Base-by-base conservation (phyloP, 192 early-diverging fungal species). In the Coemansia sp. region DNA sequence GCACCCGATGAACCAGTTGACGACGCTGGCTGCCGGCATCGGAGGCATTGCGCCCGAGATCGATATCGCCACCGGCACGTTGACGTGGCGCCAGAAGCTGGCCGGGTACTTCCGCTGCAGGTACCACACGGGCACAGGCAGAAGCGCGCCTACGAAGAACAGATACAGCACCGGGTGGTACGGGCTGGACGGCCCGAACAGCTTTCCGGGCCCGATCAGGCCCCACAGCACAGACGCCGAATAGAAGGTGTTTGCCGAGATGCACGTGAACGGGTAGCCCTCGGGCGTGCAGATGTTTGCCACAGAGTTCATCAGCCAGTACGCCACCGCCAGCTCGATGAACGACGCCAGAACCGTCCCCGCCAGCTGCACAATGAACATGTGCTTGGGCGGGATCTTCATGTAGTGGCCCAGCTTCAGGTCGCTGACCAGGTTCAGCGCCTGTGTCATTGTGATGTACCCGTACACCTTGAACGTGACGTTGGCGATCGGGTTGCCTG, bases 391-490 rank as follows among this genome's bases (percentile, higher is more conserved):
- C 57, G 92, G 88, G n/a, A 93, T 85, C 80, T 93, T 93, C 87
- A 92, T 89, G 67, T 93, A 93, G 63, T 91, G 89, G 10, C 90
- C 92, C 14, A 93, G 81, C 67, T 92, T 93, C 24, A 91, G 72
- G 67, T 93, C 92, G 69, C 69, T 67, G 12, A 78, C 73, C 33
- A 96, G 88, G 24, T 84, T 84, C 35, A 96, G 71, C 43, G 88
- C 89, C 81, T 98, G 95, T n/a, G 83, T 73, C 80, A 93, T 84
- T 6, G 89, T 85, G 63, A 90, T 94, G 73, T 88, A 89, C 51
- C 91, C 92, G 61, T 92, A 87, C 14, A 92, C 90, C 79, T 96
- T 96, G 87, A 94, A 96, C 4, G 90, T 88, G 41, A 94, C 89
- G 57, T 94, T 92, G 67, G 88, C 89, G 39, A 94, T 89, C 15